Conservation (phyloP, 75 land plant genomes). For the Isoetes taiwanensis region DNA sequence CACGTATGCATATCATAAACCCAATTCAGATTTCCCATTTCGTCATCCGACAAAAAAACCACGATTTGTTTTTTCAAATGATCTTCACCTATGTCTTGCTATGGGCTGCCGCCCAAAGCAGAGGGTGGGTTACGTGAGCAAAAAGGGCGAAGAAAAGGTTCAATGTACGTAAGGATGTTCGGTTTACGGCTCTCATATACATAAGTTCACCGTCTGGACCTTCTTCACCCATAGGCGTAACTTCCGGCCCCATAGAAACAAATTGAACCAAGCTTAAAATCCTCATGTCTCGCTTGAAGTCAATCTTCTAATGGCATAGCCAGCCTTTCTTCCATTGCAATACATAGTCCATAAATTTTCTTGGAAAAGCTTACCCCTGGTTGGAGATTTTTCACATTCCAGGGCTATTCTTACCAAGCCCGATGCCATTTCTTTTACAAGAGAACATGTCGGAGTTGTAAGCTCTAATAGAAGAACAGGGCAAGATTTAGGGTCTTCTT, state of each 20-base stretch:
- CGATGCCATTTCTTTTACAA: slow-evolving; percentile 75
- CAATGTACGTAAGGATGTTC: no score
- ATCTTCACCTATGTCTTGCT: no score
- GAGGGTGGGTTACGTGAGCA: no score
- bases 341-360: slow-evolving; percentile 24
- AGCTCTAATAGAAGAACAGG: slow-evolving; percentile 54
- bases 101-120: no score
- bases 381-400: slow-evolving; percentile 36
- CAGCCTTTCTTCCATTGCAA: slow-evolving; percentile 26
- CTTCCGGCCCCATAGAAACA: slow-evolving; percentile 24
- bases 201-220: slow-evolving; percentile 33
- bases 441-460: slow-evolving; percentile 43
- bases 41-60: no score
- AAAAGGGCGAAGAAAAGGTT: no score
- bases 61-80: no score
- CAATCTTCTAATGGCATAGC: slow-evolving; percentile 13
- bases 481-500: slow-evolving; percentile 31
- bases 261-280: slow-evolving; percentile 7
- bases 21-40: no score
- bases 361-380: background rate
- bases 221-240: slow-evolving; percentile 6
- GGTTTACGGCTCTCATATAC: no score
- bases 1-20: no score
- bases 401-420: slow-evolving; percentile 62
- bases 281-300: slow-evolving; percentile 1